Conservation (phyloP, 2,329 filamentous ascomycete species). For the Venturia aucupariae region DNA sequence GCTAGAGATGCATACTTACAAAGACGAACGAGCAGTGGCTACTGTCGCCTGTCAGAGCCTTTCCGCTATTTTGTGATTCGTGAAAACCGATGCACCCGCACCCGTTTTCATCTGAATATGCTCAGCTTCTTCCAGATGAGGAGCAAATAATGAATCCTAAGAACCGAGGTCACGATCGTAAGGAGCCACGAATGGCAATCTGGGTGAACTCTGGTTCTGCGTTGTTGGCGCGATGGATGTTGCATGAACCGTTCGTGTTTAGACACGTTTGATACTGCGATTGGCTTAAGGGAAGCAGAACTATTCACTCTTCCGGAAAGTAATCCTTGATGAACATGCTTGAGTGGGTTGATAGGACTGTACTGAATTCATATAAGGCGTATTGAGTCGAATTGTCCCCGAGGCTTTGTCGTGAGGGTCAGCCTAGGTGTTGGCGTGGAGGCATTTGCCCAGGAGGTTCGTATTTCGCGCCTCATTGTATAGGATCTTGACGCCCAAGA, state of each 20-base stretch:
- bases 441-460: neutral
- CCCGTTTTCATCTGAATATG: neutral
- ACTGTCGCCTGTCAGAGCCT: neutral
- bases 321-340: no score
- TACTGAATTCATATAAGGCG: neutral
- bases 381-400: neutral
- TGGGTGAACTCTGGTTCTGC: neutral
- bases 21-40: neutral
- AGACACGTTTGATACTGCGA: neutral
- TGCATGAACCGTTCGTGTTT: neutral
- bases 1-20: neutral
- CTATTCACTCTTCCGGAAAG: neutral
- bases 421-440: neutral
- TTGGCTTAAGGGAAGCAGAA: neutral
- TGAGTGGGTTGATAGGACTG: neutral
- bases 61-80: neutral
- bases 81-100: neutral
- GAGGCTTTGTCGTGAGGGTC: neutral
- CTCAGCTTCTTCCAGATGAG: neutral
- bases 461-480: neutral
- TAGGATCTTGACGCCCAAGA: neutral
- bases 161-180: neutral
- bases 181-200: neutral
- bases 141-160: neutral
- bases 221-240: neutral